phyloP scores from a whole-genome alignment of 2,329 filamentous ascomycete genomes.

The Coniochaeta sp. region DNA sequence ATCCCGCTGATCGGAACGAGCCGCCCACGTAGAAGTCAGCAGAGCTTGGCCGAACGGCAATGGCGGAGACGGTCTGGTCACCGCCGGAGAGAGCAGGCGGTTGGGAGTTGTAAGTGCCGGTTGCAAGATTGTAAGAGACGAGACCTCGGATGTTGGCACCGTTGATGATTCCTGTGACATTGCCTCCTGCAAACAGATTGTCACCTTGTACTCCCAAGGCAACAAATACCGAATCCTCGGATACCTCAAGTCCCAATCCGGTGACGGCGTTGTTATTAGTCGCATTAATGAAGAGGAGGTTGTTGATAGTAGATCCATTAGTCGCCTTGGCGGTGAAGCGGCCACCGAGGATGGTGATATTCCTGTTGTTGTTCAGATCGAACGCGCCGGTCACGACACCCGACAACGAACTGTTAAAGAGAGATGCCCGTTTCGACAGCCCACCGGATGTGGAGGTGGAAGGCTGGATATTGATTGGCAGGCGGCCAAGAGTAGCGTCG shows the following conservation, averaged over 20 bases:
- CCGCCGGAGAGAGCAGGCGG: slow-evolving; percentile 68
- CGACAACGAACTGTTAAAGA: slow-evolving; percentile 35
- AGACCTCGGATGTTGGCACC: slow-evolving; percentile 62
- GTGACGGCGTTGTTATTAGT: slow-evolving; percentile 53
- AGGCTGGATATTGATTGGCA: slow-evolving; percentile 50
- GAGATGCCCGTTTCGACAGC: slow-evolving; percentile 38
- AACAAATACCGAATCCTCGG: slow-evolving; percentile 66
- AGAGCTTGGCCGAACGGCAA: slow-evolving; percentile 63
- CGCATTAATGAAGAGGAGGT: slow-evolving; percentile 76
- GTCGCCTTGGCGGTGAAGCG: slow-evolving; percentile 69
- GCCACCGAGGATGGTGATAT: slow-evolving; percentile 82
- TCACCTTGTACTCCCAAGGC: slow-evolving; percentile 61
- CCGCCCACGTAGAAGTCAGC: slow-evolving; percentile 81
- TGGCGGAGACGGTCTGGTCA: slow-evolving; percentile 66
- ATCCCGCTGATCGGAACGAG: slow-evolving; percentile 74
- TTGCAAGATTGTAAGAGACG: slow-evolving; percentile 69
- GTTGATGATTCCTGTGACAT: slow-evolving; percentile 63
- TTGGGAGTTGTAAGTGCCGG: slow-evolving; percentile 59
- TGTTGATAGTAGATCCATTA: slow-evolving; percentile 67
- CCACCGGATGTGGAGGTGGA: slow-evolving; percentile 20
- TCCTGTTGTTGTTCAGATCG: slow-evolving; percentile 61
- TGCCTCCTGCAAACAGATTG: slow-evolving; percentile 75
- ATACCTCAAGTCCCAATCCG: slow-evolving; percentile 61
- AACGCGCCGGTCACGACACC: slow-evolving; percentile 77
- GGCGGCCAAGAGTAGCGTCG: slow-evolving; percentile 41